Base-by-base conservation (phyloP, 2,329 filamentous ascomycete species). In the Microdochium nivale region DNA sequence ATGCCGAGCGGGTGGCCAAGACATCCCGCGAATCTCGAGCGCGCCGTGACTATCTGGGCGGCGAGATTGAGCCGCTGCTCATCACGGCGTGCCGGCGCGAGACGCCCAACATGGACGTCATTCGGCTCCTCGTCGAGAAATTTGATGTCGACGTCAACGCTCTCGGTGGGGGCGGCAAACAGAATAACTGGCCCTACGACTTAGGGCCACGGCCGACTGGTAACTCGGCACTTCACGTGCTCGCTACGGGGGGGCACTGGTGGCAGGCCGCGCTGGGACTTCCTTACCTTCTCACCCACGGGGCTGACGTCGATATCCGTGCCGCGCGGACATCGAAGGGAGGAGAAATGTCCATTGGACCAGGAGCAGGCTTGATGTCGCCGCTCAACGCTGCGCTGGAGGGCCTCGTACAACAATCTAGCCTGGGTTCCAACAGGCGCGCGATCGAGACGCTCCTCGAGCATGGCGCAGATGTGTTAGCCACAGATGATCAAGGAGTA, bases 41-140 rank as follows among this genome's bases (percentile, higher is more conserved):
- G 11, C 48, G 16, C 47, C 48, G 43, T n/a, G 21, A 25, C 47
- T 52, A 48, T 30, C 52, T 24, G 40, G 47, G 44, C 25, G 54
- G 14, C 16, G 51, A 23, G n/a, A 44, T 44, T 19, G 40, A 44
- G 11, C 60, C 61, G 0, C 58, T 64, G 7, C 52, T 68, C 1
- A 35, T 62, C 11, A 48, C 55, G 2, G 67, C 67, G 23, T 64
- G 66, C 47, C 25, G 49, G n/a, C 55, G 63, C 25, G 51, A 60
- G 2, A 51, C 65, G 13, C 68, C 67, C 8, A 70, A 70, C 35
- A 63, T 71, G 53, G 59, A 62, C 4, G 59, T 69, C 3, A 56
- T 70, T 1, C 60, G 62, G 11, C 44, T 68, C 2, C 52, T 73
- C 8, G 62, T 72, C 2, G 63, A 68, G 25, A 60, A 59, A 19